Evolutionary conservation across 176 grass and related monocot species (phyloP), one percentile per base, ranked within the genome.

Genomic region (Ensete ventricosum): DNA sequence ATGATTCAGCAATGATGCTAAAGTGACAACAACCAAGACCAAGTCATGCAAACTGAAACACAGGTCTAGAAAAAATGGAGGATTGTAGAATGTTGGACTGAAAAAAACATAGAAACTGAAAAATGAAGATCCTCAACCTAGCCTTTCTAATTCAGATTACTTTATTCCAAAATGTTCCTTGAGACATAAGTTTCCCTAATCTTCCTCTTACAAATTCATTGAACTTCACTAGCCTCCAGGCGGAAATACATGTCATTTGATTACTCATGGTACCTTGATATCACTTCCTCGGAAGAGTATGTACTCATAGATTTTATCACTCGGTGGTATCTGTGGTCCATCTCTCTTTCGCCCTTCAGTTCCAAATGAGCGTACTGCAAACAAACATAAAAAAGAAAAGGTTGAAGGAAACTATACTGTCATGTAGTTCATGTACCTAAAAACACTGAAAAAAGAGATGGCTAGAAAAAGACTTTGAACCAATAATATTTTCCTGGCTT

Each of bases 271-370:
- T 81, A 96, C 92, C 88, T 91, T 96, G 74, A 96, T 91, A 78
- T 96, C 88, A 57, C 80, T 91, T 83, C 92, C 92, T 8, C 88
- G 79, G 48, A 96, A 96, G 74, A 96, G 86, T 75, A 96, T 91
- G 76, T 86, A 91, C 79, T 96, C 92, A 4, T 88, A 96, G 55
- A 96, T 76, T 69, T 84, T 96, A 77, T 91, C 88, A 50, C 82
- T 88, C 48, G 84, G 70, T 17, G 83, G 83, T 81, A 96, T 81
- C 51, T 91, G 92, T 69, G 87, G 65, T 1, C 92, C 92, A 1
- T 96, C 92, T 69, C 88, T 86, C 85, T 96, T 96, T 67, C 92
- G 79, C 20, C 92, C 92, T 89, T 96, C 92, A 0, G 92, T 96
- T 69, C 92, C 92, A 83, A 96, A 91, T 7, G 92, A 96, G 26